phyloP scores from a whole-genome alignment of 2,329 filamentous ascomycete species.

The Lachnellula hyalina region DNA sequence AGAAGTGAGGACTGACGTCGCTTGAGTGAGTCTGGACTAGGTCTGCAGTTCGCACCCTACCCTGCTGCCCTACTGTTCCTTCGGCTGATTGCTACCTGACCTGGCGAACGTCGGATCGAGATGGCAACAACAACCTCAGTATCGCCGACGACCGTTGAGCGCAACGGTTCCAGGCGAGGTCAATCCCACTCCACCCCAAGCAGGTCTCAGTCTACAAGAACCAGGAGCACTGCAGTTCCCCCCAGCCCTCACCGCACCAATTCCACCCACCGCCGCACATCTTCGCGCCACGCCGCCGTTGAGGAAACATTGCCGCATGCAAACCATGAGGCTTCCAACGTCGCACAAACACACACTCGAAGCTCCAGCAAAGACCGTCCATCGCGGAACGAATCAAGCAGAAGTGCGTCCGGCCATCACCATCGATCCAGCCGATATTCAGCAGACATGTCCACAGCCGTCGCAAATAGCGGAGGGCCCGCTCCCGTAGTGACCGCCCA shows the following conservation, averaged over 20 bases:
- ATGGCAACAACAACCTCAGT: constrained; percentile 22
- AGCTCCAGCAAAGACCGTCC: constrained; percentile 29
- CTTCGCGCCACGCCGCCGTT: constrained; percentile 35
- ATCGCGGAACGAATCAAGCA: constrained; percentile 24
- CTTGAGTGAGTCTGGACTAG: neutral
- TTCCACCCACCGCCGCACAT: constrained; percentile 31
- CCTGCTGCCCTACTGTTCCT: neutral
- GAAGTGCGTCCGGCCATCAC: constrained; percentile 36
- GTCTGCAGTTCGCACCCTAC: neutral
- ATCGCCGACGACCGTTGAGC: constrained; percentile 23
- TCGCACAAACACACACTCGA: constrained; percentile 40
- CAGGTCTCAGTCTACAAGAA: constrained; percentile 28
- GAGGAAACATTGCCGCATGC: constrained; percentile 49
- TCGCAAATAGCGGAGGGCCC: constrained; percentile 48
- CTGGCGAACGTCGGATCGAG: constrained; percentile 13
- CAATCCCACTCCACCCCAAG: constrained; percentile 25
- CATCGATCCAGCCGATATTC: constrained; percentile 30
- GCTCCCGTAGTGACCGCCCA: constrained; percentile 45
- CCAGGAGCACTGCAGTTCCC: constrained; percentile 14
- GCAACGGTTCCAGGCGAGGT: constrained; percentile 22
- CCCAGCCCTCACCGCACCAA: constrained; percentile 22
- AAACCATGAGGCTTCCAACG: constrained; percentile 68
- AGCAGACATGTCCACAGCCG: constrained; percentile 45
- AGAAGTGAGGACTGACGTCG: neutral
- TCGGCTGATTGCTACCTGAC: constrained; percentile 13